A percentile compares a stretch with the other conserved stretches of the same genome.
phyloP scores from a whole-genome alignment of 306 rosid genomes.

The Dryas drummondii region DNA sequence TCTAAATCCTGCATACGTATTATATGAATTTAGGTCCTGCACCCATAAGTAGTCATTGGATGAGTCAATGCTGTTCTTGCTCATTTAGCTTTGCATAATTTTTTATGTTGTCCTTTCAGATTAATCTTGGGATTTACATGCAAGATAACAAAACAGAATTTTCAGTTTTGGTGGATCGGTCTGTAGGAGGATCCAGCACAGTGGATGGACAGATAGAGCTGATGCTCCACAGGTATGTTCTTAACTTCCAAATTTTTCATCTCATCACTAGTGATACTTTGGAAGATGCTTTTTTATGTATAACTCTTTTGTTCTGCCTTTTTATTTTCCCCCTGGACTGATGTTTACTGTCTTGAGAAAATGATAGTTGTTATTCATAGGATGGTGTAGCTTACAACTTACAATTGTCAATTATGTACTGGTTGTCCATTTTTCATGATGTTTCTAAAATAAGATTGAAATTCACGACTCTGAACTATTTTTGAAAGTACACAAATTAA shows the following conservation, averaged over 20 bases:
- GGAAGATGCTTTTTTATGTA: background rate
- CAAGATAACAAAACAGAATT: constrained; percentile 45
- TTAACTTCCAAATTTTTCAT: background rate
- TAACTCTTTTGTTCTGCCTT: background rate
- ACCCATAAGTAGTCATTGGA: background rate
- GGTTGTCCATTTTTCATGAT: background rate
- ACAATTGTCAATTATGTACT: background rate
- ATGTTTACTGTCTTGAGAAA: background rate
- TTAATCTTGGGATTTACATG: constrained; percentile 52
- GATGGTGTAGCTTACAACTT: background rate
- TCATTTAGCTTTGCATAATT: background rate
- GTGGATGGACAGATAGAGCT: constrained; percentile 54
- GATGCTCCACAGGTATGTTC: constrained; percentile 53
- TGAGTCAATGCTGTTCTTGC: background rate
- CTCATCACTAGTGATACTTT: background rate
- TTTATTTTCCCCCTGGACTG: background rate
- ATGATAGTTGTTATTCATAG: background rate
- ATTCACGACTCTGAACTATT: background rate
- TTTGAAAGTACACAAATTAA: background rate
- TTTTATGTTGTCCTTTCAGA: constrained; percentile 25
- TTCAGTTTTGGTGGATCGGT: constrained; percentile 56
- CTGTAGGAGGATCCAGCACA: constrained; percentile 47
- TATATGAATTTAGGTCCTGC: background rate
- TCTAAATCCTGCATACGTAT: constrained; percentile 5
- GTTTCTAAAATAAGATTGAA: background rate